Percentiles rank a stretch among this genome's conserved stretches.
Evolutionary conservation across 2,329 filamentous ascomycete genomes (phyloP).

Genomic region (Penicillium paneum): DNA sequence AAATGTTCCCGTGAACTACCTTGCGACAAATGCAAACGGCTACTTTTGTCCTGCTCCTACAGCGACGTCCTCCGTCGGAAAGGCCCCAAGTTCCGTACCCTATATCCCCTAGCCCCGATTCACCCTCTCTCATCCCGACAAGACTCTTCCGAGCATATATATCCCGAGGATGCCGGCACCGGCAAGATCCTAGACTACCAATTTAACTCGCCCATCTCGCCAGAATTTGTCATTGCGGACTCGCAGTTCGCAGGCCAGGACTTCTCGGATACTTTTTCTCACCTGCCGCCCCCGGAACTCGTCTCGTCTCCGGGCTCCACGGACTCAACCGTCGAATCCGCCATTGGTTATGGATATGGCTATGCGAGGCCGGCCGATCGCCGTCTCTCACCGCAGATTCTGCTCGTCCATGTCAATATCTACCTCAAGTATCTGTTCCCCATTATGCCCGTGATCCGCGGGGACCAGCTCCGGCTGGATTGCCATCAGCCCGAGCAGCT

Average conservation of each 20-base stretch:
- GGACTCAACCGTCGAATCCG: constrained; percentile 30
- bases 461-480: constrained; percentile 34
- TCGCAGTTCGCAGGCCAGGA: constrained; percentile 25
- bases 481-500: constrained; percentile 55
- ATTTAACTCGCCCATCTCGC: constrained; percentile 28
- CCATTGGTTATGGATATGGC: constrained; percentile 9
- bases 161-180: constrained; percentile 17
- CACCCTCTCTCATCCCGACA: constrained; percentile 26
- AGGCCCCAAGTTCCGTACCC: constrained; percentile 40
- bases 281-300: constrained; percentile 30
- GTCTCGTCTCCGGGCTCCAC: constrained; percentile 37
- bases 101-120: constrained; percentile 38
- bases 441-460: constrained; percentile 44
- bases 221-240: constrained; percentile 25
- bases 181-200: constrained; percentile 15
- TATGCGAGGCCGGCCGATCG: constrained; percentile 11
- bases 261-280: constrained; percentile 26
- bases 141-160: constrained; percentile 16
- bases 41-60: constrained; percentile 41
- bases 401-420: constrained; percentile 42
- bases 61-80: constrained; percentile 39
- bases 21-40: constrained; percentile 41
- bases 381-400: constrained; percentile 33
- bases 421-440: constrained; percentile 44
- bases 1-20: constrained; percentile 42